Evolutionary conservation across 805 yeast species (phyloP), one percentile per base, ranked within the genome.

Genomic region (Candida loeiensis): DNA sequence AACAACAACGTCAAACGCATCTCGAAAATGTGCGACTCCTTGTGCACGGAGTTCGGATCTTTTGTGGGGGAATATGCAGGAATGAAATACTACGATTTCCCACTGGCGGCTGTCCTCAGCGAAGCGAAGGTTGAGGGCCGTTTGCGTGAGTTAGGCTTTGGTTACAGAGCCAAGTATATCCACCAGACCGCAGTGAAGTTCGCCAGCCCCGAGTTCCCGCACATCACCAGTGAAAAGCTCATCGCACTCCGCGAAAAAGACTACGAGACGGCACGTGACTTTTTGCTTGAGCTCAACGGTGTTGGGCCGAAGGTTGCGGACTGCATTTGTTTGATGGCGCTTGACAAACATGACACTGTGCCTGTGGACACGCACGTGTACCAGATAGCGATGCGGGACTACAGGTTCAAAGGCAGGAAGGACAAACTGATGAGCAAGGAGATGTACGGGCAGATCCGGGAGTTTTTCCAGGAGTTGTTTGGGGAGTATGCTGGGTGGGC

Each of bases 261-360:
- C 2, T 79, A 80, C 47, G 69, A 64, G 33, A 73, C 68, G 4
- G 80, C 82, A 2, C 84, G 80, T 45, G 66, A 70, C 5, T 78
- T 73, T 36, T 63, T 93, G 30, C 66, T 83, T 47, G 70, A 75
- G 45, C 82, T 85, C 50, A 69, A 76, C 3, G 99, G 99, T 1
- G 96, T 93, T 0, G 99, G 99, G 0, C 98, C 98, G 0, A 93
- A 93, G 63, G 98, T 93, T 1, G 97, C 99, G 0, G 99, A 93
- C 52, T 93, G 99, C 59, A 93, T 93, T 12, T 82, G 95, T 47
- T 67, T 93, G 33, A 91, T 93, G 97, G 81, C 93, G 2, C 68
- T 91, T 45, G 91, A 85, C 51, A 82, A 85, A 57, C 87, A 85
- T 53, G 87, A 82, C 41, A 77, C 87, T 8, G 96, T 93, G 3